These are phyloP conservation scores for Abrus precatorius DNA, from an alignment of 306 rosid genomes.

Conservation along the genomic window DNA sequence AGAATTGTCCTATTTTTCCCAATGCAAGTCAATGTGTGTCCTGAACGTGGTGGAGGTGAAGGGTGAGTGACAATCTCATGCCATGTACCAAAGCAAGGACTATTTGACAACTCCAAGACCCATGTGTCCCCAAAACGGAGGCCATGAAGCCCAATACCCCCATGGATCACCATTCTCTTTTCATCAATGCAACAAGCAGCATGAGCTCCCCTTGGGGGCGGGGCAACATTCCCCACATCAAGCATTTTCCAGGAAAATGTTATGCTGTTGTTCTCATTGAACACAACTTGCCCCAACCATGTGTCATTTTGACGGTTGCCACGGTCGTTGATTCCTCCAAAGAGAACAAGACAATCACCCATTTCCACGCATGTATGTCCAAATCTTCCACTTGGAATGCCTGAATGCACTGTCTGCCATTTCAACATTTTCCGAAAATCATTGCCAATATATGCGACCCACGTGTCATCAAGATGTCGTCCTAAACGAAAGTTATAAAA, in stretches of 20 bases:
- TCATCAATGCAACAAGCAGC: slow-evolving; percentile 77
- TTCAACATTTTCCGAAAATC: slow-evolving; percentile 61
- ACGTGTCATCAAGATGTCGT: slow-evolving; percentile 92
- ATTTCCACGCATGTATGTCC: slow-evolving; percentile 84
- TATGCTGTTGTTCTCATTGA: slow-evolving; percentile 57
- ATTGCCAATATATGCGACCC: slow-evolving; percentile 81
- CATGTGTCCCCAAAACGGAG: slow-evolving; percentile 84
- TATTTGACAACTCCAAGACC: slow-evolving; percentile 82
- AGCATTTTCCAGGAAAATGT: slow-evolving; percentile 81
- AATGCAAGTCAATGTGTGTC: slow-evolving; percentile 83
- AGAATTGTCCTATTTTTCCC: slow-evolving; percentile 66
- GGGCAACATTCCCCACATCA: slow-evolving; percentile 66
- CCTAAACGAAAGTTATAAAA: slow-evolving; percentile 57
- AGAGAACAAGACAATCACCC: slow-evolving; percentile 76
- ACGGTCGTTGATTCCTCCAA: slow-evolving; percentile 92
- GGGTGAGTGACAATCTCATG: slow-evolving; percentile 65
- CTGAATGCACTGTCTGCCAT: slow-evolving; percentile 84
- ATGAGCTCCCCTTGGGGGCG: slow-evolving; percentile 90
- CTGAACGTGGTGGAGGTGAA: slow-evolving; percentile 93
- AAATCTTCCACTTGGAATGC: slow-evolving; percentile 92
- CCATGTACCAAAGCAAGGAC: slow-evolving; percentile 72
- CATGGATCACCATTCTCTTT: slow-evolving; percentile 83
- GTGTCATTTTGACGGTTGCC: slow-evolving; percentile 92
- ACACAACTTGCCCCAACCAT: slow-evolving; percentile 79
- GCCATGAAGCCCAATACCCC: slow-evolving; percentile 82